phyloP scores from a whole-genome alignment of 768 basidiomycete species.

The Tylopilus intermedius region DNA sequence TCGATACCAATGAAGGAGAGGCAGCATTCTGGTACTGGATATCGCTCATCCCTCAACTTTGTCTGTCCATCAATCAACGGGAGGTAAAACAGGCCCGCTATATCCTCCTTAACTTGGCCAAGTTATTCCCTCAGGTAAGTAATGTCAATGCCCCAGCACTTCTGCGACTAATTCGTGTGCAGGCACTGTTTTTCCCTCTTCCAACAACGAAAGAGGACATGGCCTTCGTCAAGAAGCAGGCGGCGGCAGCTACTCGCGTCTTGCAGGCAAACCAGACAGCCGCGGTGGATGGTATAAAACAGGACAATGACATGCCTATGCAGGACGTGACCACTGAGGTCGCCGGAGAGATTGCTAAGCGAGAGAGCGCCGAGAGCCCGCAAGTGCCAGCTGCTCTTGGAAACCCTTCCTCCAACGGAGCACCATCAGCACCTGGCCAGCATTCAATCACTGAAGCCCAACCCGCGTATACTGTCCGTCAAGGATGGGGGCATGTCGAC shows the following conservation, averaged over 20 bases:
- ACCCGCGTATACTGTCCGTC: slow-evolving; percentile 42
- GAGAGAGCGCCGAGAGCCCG: slow-evolving; percentile 24
- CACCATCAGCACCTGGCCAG: slow-evolving; percentile 11
- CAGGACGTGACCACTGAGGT: slow-evolving; percentile 28
- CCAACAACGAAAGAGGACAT: slow-evolving; percentile 81
- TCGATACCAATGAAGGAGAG: slow-evolving; percentile 95
- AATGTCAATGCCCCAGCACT: not conserved
- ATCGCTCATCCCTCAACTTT: slow-evolving; percentile 89
- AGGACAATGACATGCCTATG: slow-evolving; percentile 28
- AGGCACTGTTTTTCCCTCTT: slow-evolving; percentile 94
- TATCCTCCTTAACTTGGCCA: slow-evolving; percentile 84
- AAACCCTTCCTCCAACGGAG: too few species aligned
- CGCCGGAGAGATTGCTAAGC: slow-evolving; percentile 23
- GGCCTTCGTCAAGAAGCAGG: slow-evolving; percentile 40
- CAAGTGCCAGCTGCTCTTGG: slow-evolving; percentile 21
- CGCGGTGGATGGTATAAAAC: slow-evolving; percentile 25
- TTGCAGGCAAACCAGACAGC: slow-evolving; percentile 32
- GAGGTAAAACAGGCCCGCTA: slow-evolving; percentile 92
- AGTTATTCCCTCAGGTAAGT: slow-evolving; percentile 85
- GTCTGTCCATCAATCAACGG: slow-evolving; percentile 81
- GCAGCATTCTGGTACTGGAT: slow-evolving; percentile 99
- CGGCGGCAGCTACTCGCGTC: slow-evolving; percentile 31
- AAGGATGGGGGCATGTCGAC: slow-evolving; percentile 90
- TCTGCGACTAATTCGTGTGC: slow-evolving; percentile 7
- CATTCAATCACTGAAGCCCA: too few species aligned